Evolutionary conservation across 768 basidiomycete genomes (phyloP), one percentile per base, ranked within the genome.

Genomic region (Naganishia kalamii): DNA sequence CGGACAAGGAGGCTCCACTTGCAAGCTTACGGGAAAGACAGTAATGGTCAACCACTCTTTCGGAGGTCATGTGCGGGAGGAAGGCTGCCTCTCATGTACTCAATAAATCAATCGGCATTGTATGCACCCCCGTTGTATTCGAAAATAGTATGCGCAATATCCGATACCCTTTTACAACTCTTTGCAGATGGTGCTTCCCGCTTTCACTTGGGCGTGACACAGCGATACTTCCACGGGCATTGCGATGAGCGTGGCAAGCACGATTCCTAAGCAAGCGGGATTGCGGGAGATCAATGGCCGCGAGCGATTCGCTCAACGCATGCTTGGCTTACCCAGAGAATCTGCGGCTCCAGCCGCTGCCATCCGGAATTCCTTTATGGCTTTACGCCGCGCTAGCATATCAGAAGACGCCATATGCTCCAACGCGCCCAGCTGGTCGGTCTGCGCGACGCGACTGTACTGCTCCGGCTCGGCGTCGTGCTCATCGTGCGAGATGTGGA

Each of bases 401-500:
- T 67, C 72, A 80, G 21, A 10, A 8, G 52, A 51, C 19, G 5
- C 5, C 52, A 17, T 35, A 2, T 54, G 33, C 11, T 23, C 33
- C 17, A 10, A 12, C 1, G 37, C 10, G 4, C 11, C n/a, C 23
- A 79, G 77, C 25, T 51, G 66, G 12, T 65, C 61, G 23, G 59
- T 66, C 2, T 63, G 47, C 25, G 57, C 54, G 11, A 60, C 3
- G 10, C 54, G 19, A 33, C 27, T 48, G 17, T 52, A 47, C 47
- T 88, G 83, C 75, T 86, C 83, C 7, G 74, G 79, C 1, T 72
- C 73, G 23, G 92, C 80, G 3, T 82, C 81, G 67, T 89, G 88
- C n/a, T 74, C 75, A 48, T 75, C 74, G 11, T 70, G 43, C 4
- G 72, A 72, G 4, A 77, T 73, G 63, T 75, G 74, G 41, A 66